Evolutionary conservation across 2,329 filamentous ascomycete species (phyloP), one percentile per base, ranked within the genome.

Genomic region (Lachnellula arida): DNA sequence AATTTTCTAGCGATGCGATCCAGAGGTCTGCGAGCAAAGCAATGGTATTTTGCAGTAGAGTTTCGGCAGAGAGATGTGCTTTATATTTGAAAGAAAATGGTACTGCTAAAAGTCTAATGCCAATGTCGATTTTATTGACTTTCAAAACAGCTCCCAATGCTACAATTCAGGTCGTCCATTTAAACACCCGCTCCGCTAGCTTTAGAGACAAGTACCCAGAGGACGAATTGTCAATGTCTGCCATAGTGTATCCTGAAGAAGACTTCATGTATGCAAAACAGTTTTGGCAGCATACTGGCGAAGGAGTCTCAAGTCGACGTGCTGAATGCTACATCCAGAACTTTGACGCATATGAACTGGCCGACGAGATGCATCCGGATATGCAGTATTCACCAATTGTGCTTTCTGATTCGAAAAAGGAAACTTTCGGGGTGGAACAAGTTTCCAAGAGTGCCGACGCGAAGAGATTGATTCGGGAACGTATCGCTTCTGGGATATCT

Each of bases 371-470:
- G 1, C 37, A 39, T n/a, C n/a, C 35, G 5, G 35, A 4, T 39
- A 11, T 12, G 11, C 11, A 40, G 14, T 17, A 15, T 3, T 6
- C 17, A 6, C 5, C 37, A n/a, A 15, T 40, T 17, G 14, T 15
- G 12, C 11, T 1, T 5, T 17, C 37, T 2, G 8, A n/a, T 40
- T 15, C 17, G 11, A 15, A 9, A 17, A 15, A 17, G 14, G 15
- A 40, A 15, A 49, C 11, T 25, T 15, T 5, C n/a, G 74, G 81
- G 1, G 79, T 80, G 43, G 91, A 97, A 54, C 74, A n/a, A 3
- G 12, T 8, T 8, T 5, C 17, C 12, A 40, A 5, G 37, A 40
- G 37, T 11, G 37, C 37, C 7, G 17, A 40, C 5, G 37, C 37
- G 9, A 40, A 40, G 37, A 40, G 14, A 17, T 17, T 40, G 5